Base-by-base conservation (phyloP, 306 rosid species). In the Astragalus membranaceus region DNA sequence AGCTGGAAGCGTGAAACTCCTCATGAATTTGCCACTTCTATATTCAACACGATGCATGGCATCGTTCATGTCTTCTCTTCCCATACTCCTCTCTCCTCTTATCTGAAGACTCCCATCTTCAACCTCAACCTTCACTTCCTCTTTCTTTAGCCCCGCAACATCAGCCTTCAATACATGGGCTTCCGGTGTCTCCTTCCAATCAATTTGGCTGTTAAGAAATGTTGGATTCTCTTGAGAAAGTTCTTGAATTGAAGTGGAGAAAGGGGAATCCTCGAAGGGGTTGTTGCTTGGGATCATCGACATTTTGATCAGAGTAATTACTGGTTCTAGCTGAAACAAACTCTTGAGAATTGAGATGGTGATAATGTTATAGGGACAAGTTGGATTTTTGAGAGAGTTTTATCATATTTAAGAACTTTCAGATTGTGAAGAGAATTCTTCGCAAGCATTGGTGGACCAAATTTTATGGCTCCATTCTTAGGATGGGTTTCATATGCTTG, bases 81-180 rank as follows among this genome's bases (percentile, higher is more conserved):
- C 52, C 4, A 70, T 2, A 4, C 4, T 80, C 42, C 80, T 70
- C 20, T 70, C 74, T 29, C 80, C 80, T 6, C 74, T 56, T n/a
- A 80, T 75, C 64, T 80, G 85, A 76, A 80, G 81, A 72, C 67
- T 15, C 71, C 77, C 81, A 16, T 72, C 72, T 46, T 72, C 79
- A 5, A 81, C 54, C 12, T 81, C 76, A 4, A 81, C 50, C 50
- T 72, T 72, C 63, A 72, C 37, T 13, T 76, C 85, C 42, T 81
- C 79, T 4, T 39, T 66, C 6, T 17, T 81, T 30, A 76, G 13
- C 35, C 69, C 75, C 0, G 67, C 8, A 2, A 81, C 26, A 3
- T 49, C 70, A 3, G 75, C 74, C 53, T 37, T 57, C 13, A 80
- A 61, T 44, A 80, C 71, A 13, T 71, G 81, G 0, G 78, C 78